Evolutionary conservation across 352 stramenopile species (phyloP).

Genomic region (Pythium brassicae): DNA sequence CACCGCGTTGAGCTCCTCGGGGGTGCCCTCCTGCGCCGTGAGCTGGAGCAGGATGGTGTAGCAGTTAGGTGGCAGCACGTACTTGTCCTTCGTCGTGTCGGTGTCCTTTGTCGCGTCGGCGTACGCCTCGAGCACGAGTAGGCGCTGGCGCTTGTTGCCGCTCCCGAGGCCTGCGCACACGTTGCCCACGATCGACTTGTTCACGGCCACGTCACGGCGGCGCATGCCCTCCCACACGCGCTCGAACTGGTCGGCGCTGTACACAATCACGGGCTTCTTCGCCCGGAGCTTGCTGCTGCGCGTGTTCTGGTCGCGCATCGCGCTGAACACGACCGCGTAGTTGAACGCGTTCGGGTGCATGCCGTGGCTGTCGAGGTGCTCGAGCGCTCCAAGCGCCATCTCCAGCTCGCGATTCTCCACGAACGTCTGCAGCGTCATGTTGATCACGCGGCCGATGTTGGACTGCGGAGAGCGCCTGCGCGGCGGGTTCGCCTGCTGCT

Average conservation of each 20-base stretch:
- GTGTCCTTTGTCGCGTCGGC: neutral
- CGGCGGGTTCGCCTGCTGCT: too few species aligned
- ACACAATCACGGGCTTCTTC: too few species aligned
- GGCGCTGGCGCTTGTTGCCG: conserved; percentile 14
- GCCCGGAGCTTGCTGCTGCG: too few species aligned
- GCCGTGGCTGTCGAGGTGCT: conserved; percentile 24
- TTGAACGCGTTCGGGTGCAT: conserved; percentile 27
- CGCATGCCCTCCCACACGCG: conserved; percentile 40
- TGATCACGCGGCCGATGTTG: conserved; percentile 19
- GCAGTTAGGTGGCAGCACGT: conserved; percentile 13
- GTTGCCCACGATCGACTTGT: conserved; percentile 28
- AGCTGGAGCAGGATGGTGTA: conserved; percentile 16
- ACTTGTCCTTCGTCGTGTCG: conserved; percentile 21
- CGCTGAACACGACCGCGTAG: conserved; percentile 34
- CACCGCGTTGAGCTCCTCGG: too few species aligned
- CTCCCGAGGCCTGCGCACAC: conserved; percentile 21
- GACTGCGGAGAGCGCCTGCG: too few species aligned
- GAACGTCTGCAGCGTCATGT: conserved; percentile 27
- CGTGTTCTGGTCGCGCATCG: conserved; percentile 29
- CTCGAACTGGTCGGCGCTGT: conserved; percentile 30
- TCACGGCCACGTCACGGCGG: conserved; percentile 24
- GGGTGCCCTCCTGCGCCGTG: too few species aligned
- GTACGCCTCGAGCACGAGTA: conserved; percentile 29
- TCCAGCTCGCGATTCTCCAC: conserved; percentile 24
- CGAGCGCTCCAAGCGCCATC: conserved; percentile 27